Base-by-base conservation (phyloP, 208 protist species). In the Leishmania mexicana region DNA sequence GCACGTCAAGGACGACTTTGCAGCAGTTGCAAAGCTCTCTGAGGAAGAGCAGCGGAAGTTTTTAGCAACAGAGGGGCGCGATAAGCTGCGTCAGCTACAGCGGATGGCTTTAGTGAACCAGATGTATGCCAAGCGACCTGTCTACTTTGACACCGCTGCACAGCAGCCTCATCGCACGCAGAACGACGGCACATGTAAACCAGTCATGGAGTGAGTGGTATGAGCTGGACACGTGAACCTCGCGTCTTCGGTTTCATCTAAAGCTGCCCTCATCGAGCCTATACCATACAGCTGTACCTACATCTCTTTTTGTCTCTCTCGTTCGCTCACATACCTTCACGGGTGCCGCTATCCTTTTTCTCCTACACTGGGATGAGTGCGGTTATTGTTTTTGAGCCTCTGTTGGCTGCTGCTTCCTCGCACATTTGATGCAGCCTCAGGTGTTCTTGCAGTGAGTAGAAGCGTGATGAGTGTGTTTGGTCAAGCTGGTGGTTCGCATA, bases 61-160 rank as follows among this genome's bases (percentile, higher is more conserved):
- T 81, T 72, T 96, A 4, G 64, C 64, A 10, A 79, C 85, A 35
- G 90, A 95, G 11, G 93, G 90, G 21, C 77, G 73, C 28, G 81
- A 87, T 35, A 88, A 93, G 88, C 89, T 96, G 28, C 84, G 80
- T 19, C 87, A 98, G 81, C 92, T 98, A 89, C 88, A 95, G 83
- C 93, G 95, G 31, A 98, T 98, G 95, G 92, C 89, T 24, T 51
- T 95, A 38, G 89, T 96, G 60, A 98, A 94, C 81, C 86, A 90
- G n/a, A 80, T 98, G 78, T 98, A 96, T 84, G 70, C 90, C 1
- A 71, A 87, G 24, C 81, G 93, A n/a, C 88, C 87, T 5, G 86
- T 96, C 13, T 93, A 92, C 80, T 82, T 98, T 17, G 93, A 96
- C 85, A 72, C 79, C 3, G 83, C 82, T 5, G 67, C 47, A 4